Percentiles rank a stretch among this genome's conserved stretches.
Evolutionary conservation across 225 moss, liverwort and hornwort genomes (phyloP).

Genomic region (Climacium dendroides): DNA sequence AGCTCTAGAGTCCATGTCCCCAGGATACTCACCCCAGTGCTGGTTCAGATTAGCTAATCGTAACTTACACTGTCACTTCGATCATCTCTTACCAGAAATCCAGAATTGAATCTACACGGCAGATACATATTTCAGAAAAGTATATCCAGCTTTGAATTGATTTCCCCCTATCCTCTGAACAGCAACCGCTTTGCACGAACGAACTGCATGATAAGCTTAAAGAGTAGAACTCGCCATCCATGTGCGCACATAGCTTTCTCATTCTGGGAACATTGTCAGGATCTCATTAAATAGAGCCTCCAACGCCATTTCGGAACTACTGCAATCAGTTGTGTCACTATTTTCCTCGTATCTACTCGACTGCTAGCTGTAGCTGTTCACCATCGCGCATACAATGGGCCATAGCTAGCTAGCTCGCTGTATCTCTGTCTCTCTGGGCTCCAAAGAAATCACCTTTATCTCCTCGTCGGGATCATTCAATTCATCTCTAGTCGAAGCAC

Average conservation of each 20-base stretch:
- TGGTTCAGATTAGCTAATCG: background rate
- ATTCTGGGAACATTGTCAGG: background rate
- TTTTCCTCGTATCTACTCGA: background rate
- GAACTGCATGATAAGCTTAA: background rate
- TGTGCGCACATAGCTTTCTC: background rate
- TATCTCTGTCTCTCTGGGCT: background rate
- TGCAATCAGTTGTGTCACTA: background rate
- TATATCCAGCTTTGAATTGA: background rate
- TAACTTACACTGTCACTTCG: background rate
- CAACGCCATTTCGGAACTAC: background rate
- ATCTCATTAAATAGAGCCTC: background rate
- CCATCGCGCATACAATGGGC: background rate
- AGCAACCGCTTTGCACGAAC: background rate
- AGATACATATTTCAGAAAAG: background rate
- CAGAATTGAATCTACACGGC: background rate
- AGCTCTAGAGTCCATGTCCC: background rate
- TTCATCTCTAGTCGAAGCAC: background rate
- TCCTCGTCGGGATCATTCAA: background rate
- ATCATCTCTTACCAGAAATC: background rate
- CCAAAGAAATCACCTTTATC: background rate
- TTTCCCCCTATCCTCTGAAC: background rate
- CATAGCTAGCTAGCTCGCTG: background rate
- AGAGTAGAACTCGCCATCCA: background rate
- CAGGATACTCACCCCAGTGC: background rate
- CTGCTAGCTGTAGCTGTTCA: background rate